phyloP scores from a whole-genome alignment of 306 rosid species.

The Lotus japonicus region DNA sequence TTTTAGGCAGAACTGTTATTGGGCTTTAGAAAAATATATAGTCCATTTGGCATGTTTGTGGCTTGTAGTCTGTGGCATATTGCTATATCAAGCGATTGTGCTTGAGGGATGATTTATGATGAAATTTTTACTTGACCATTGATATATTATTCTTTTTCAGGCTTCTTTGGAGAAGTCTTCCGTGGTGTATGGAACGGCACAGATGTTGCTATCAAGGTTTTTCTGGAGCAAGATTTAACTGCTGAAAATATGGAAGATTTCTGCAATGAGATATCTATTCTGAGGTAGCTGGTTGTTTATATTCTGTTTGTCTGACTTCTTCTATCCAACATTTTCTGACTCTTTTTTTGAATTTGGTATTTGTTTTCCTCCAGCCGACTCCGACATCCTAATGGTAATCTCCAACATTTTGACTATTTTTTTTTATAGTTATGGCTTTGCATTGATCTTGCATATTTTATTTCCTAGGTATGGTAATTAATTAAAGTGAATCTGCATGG shows the following conservation, averaged over 20 bases:
- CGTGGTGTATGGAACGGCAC: constrained; percentile 98
- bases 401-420: constrained; percentile 18
- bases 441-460: constrained; percentile 12
- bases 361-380: constrained; percentile 65
- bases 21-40: too few species aligned
- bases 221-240: constrained; percentile 93
- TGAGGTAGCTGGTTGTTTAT: constrained; percentile 49
- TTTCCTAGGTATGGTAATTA: constrained; percentile 1
- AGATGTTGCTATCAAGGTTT: constrained; percentile 94
- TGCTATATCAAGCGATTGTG: too few species aligned
- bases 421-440: constrained; percentile 12
- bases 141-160: constrained; percentile 37
- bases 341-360: constrained; percentile 1
- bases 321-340: constrained; percentile 32
- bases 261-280: constrained; percentile 94
- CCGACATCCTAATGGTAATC: constrained; percentile 95
- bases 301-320: constrained; percentile 5
- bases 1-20: too few species aligned
- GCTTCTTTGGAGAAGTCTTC: constrained; percentile 98
- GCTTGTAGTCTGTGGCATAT: too few species aligned
- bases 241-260: constrained; percentile 97
- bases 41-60: too few species aligned
- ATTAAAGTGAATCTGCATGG: not conserved
- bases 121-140: constrained; percentile 20
- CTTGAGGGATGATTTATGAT: not conserved